Conservation (phyloP, 2,329 filamentous ascomycete genomes). For the Setomelanomma holmii region DNA sequence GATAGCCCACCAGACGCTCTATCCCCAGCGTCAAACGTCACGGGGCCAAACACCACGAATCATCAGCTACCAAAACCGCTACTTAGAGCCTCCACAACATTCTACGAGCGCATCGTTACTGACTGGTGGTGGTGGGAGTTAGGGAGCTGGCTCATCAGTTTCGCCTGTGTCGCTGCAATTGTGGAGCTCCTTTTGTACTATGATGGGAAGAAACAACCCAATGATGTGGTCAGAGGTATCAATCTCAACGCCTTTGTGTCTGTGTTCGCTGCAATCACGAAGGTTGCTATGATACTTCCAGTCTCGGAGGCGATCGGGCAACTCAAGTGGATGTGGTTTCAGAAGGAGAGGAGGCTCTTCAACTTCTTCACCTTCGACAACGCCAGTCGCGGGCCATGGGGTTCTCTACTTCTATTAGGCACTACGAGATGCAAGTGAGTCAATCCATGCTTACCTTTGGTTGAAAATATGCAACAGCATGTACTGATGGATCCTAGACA, state of each 20-base stretch:
- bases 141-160: slow-evolving; percentile 20
- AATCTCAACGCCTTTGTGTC: slow-evolving; percentile 26
- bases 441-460: not conserved
- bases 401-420: slow-evolving; percentile 23
- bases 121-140: slow-evolving; percentile 32
- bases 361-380: slow-evolving; percentile 23
- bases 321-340: slow-evolving; percentile 33
- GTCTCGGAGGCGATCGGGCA: slow-evolving; percentile 29
- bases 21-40: too few relatives aligned
- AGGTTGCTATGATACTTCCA: slow-evolving; percentile 26
- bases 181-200: slow-evolving; percentile 19
- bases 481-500: slow-evolving; percentile 5
- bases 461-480: too few relatives aligned
- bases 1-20: too few relatives aligned
- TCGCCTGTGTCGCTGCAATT: slow-evolving; percentile 17
- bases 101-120: slow-evolving; percentile 19
- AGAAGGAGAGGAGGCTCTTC: slow-evolving; percentile 11
- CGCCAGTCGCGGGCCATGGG: slow-evolving; percentile 27
- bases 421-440: slow-evolving; percentile 20
- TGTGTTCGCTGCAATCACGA: slow-evolving; percentile 24
- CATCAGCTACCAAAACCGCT: slow-evolving; percentile 7
- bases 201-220: slow-evolving; percentile 19
- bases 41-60: not conserved
- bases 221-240: slow-evolving; percentile 17
- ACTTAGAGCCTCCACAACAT: slow-evolving; percentile 15